phyloP scores from a whole-genome alignment of 2,329 filamentous ascomycete genomes.

The Penicillium sp. region DNA sequence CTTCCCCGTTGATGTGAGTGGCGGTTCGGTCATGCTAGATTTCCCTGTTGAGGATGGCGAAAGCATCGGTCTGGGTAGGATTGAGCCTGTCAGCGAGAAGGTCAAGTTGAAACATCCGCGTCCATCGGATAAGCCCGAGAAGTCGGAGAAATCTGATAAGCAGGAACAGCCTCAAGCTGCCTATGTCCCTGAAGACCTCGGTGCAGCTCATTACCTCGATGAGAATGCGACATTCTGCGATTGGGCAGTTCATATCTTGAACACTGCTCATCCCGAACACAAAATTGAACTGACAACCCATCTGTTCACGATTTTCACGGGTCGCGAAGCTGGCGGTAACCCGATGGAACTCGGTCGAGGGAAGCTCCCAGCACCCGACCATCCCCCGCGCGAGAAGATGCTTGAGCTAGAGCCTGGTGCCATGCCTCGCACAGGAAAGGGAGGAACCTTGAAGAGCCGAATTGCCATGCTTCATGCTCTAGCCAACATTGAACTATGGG shows the following conservation, averaged over 20 bases:
- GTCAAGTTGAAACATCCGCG: slow-evolving; percentile 48
- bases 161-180: neutral
- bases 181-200: slow-evolving; percentile 10
- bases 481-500: slow-evolving; percentile 56
- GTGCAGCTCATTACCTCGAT: slow-evolving; percentile 38
- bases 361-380: slow-evolving; percentile 41
- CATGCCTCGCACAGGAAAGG: slow-evolving; percentile 48
- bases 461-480: slow-evolving; percentile 53
- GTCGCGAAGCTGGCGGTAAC: slow-evolving; percentile 41
- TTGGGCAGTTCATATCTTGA: slow-evolving; percentile 53
- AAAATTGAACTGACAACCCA: slow-evolving; percentile 54
- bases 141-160: slow-evolving; percentile 8
- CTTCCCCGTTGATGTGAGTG: slow-evolving; percentile 46
- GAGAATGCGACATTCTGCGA: slow-evolving; percentile 52
- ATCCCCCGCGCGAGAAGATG: slow-evolving; percentile 48
- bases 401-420: slow-evolving; percentile 43
- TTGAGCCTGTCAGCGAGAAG: slow-evolving; percentile 53
- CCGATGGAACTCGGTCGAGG: slow-evolving; percentile 50
- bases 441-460: slow-evolving; percentile 50
- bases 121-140: slow-evolving; percentile 15
- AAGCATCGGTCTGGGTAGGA: slow-evolving; percentile 30
- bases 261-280: slow-evolving; percentile 51
- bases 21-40: slow-evolving; percentile 40
- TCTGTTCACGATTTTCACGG: slow-evolving; percentile 48
- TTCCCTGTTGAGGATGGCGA: slow-evolving; percentile 31